These are phyloP conservation scores for Syzygium oleosum DNA, from an alignment of 345 rosid genomes.

Conservation along the genomic window DNA sequence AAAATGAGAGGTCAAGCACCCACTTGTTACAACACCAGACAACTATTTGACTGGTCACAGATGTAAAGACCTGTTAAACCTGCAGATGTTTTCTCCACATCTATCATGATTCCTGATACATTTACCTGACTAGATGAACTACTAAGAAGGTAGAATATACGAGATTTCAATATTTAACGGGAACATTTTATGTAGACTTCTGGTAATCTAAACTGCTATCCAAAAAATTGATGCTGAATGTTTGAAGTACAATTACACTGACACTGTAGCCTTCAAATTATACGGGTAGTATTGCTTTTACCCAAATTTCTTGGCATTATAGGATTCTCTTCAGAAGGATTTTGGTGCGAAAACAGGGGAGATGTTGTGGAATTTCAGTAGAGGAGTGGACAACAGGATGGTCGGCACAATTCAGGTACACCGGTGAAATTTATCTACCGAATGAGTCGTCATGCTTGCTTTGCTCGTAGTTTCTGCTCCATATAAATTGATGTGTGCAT, in stretches of 20 bases:
- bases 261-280: background rate
- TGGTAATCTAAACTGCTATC: background rate
- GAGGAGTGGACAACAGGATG: constrained; percentile 75
- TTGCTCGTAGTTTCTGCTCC: background rate
- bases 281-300: background rate
- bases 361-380: constrained; percentile 90
- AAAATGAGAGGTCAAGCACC: background rate
- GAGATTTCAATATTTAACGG: background rate
- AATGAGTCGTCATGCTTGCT: background rate
- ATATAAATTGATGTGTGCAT: background rate
- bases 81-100: background rate
- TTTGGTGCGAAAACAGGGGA: constrained; percentile 92
- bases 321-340: constrained; percentile 78
- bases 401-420: constrained; percentile 72
- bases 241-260: background rate
- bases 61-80: background rate
- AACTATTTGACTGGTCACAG: background rate
- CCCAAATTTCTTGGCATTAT: constrained; percentile 5
- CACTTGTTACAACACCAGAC: background rate
- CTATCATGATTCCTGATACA: background rate
- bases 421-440: background rate
- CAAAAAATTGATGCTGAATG: background rate
- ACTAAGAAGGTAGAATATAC: background rate
- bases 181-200: background rate
- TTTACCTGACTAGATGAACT: background rate